Evolutionary conservation across 2,329 filamentous ascomycete species (phyloP), one percentile per base, ranked within the genome.

Genomic region (Hymenotorrendiella dingleyae): DNA sequence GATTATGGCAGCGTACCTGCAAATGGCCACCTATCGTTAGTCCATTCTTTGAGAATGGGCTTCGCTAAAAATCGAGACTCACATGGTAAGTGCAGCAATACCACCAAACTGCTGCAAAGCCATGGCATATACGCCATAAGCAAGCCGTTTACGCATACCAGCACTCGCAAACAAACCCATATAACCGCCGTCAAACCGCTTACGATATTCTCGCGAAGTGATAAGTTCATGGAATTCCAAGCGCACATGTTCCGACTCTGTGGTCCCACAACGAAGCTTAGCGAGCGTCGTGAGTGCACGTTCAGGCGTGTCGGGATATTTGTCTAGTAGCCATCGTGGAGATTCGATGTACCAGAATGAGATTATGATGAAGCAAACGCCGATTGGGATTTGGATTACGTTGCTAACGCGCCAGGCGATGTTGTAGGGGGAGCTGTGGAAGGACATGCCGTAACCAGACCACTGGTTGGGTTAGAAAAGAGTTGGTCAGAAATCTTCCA

Each of bases 61-160:
- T n/a, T n/a, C n/a, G n/a, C n/a, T n/a, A n/a, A n/a, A n/a, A n/a
- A n/a, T n/a, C n/a, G n/a, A n/a, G n/a, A n/a, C n/a, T n/a, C n/a
- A n/a, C n/a, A 76, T 74, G 69, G 85, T 86, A 50, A 86, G 70
- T 0, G 80, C 82, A 45, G 82, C 82, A 61, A 86, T 82, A 19
- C 82, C 82, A 8, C 81, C 83, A 30, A 86, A 71, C 62, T 86
- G 82, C 62, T 86, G 82, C 40, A 82, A 80, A 36, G 80, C 73
- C 60, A 86, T 86, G 62, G 85, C 66, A 40, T 83, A 65, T 48
- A 83, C 72, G 19, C 80, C 80, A 23, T 86, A 72, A 29, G 70
- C 65, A 52, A 86, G 71, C 41, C 82, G 76, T 67, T 80, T 83
- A 53, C 82, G 73, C 41, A 86, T 67, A 6, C 80, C 84, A 32